Conservation (phyloP, 225 moss, liverwort and hornwort genomes). For the Neckera pumila region DNA sequence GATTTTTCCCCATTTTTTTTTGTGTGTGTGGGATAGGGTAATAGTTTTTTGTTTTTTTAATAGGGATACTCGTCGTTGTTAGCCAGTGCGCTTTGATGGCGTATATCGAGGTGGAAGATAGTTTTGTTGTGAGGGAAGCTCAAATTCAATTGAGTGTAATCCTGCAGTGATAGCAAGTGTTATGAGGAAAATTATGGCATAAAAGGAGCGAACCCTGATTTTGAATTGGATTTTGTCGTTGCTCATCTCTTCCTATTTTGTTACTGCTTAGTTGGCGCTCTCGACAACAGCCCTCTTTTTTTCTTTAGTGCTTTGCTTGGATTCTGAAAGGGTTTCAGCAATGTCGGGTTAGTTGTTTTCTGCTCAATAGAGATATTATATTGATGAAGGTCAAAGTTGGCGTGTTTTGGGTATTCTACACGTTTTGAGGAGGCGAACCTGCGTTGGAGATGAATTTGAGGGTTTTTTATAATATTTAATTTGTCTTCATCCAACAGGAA, state of each 20-base stretch:
- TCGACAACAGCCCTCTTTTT: not conserved
- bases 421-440: not conserved
- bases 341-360: not conserved
- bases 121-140: not conserved
- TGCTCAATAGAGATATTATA: not conserved
- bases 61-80: not conserved
- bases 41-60: not conserved
- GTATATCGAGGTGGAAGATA: not conserved
- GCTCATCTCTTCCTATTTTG: not conserved
- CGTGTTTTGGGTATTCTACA: not conserved
- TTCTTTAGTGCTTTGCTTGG: not conserved
- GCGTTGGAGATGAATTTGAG: not conserved
- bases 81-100: not conserved
- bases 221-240: not conserved
- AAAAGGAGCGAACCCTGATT: not conserved
- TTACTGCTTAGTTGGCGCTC: not conserved
- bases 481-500: conserved; percentile 39
- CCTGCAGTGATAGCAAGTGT: not conserved
- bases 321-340: not conserved
- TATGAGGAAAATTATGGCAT: not conserved
- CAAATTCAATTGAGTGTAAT: not conserved
- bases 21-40: too few species aligned
- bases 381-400: not conserved
- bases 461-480: too few species aligned
- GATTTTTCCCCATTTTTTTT: not conserved